Evolutionary conservation across 306 rosid genomes (phyloP).

Genomic region (Quercus berberidifolia): DNA sequence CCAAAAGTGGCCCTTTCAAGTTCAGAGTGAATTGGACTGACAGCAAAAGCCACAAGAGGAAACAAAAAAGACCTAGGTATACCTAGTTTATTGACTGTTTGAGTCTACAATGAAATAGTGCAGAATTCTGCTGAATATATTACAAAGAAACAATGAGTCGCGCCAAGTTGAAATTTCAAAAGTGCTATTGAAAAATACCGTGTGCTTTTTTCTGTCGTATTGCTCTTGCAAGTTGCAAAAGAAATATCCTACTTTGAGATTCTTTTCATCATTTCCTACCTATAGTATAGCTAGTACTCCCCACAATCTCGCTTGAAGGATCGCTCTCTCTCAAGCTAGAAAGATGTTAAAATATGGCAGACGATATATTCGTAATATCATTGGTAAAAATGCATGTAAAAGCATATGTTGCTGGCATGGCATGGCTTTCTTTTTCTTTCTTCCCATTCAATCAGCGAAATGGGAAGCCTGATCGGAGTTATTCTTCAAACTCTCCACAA

Average conservation of each 20-base stretch:
- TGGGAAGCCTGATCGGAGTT: too few species aligned
- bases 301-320: background rate
- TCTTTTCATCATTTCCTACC: background rate
- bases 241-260: background rate
- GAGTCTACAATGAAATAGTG: background rate
- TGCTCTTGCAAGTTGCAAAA: background rate
- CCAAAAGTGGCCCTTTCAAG: background rate
- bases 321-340: background rate
- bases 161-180: background rate
- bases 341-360: too few species aligned
- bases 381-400: too few species aligned
- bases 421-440: too few species aligned
- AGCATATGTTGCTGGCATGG: too few species aligned
- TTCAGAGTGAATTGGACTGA: background rate
- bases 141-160: background rate
- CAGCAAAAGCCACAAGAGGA: background rate
- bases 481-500: too few species aligned
- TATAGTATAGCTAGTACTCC: background rate
- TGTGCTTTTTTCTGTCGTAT: background rate
- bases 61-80: background rate
- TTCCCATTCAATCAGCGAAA: too few species aligned
- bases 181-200: background rate
- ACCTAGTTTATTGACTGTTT: background rate
- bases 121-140: background rate
- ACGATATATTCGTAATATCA: too few species aligned